These are phyloP conservation scores for Inosperma sp. DNA, from an alignment of 768 basidiomycete species.

Conservation along the genomic window DNA sequence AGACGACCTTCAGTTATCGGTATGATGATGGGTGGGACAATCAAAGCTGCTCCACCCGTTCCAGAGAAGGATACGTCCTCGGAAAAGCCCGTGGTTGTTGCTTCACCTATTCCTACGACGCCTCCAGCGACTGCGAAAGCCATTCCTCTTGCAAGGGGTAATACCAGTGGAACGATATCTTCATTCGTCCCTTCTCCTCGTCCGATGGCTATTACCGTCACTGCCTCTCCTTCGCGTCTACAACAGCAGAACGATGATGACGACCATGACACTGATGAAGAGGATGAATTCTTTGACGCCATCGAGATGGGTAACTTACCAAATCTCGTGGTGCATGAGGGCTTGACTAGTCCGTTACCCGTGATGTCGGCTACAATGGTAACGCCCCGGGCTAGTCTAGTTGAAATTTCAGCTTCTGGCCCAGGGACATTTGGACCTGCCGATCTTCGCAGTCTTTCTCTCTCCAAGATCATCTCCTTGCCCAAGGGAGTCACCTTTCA, in stretches of 20 bases:
- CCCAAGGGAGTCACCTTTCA: slow-evolving; percentile 20
- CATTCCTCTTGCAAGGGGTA: slow-evolving; percentile 7
- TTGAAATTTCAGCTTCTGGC: not conserved
- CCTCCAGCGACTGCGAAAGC: not conserved
- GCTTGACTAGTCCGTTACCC: slow-evolving; percentile 44
- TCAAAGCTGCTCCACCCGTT: slow-evolving; percentile 5
- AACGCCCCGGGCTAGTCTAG: slow-evolving; percentile 1
- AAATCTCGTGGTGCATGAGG: slow-evolving; percentile 65
- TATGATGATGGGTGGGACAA: not conserved
- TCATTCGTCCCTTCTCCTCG: not conserved
- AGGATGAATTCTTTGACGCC: slow-evolving; percentile 98
- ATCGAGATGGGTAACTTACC: slow-evolving; percentile 81
- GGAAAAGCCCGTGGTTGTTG: not conserved
- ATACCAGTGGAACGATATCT: slow-evolving; percentile 13
- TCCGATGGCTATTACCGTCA: not conserved
- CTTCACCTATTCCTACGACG: not conserved
- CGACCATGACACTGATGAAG: slow-evolving; percentile 57
- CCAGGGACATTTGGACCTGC: not conserved
- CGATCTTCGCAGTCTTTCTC: slow-evolving; percentile 8
- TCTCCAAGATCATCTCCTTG: slow-evolving; percentile 13
- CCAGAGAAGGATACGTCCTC: not conserved
- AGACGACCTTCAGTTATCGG: slow-evolving; percentile 9
- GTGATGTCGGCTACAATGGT: slow-evolving; percentile 25
- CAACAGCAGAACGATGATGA: slow-evolving; percentile 14
- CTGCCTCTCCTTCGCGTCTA: slow-evolving; percentile 10